Evolutionary conservation across 2,329 filamentous ascomycete species (phyloP).

Genomic region (Ophiocordyceps camponoti-saundersi): DNA sequence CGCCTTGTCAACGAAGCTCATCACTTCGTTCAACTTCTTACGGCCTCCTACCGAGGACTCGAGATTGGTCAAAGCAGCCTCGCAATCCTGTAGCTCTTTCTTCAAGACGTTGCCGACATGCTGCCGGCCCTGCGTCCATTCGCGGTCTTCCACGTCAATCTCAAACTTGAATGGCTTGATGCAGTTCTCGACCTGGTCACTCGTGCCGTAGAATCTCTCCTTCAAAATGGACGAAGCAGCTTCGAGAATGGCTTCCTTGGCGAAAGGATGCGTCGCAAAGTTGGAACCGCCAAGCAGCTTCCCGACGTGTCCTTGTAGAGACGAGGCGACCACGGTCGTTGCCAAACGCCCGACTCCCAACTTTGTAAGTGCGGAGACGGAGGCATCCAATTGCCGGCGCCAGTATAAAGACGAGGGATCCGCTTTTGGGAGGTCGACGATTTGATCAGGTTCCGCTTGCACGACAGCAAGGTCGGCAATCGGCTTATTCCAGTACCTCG

Average conservation of each 20-base stretch:
- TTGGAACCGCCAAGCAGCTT: slow-evolving; percentile 62
- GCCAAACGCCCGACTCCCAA: slow-evolving; percentile 84
- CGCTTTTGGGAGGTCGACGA: slow-evolving; percentile 68
- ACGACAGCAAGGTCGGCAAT: slow-evolving; percentile 62
- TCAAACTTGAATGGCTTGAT: slow-evolving; percentile 99
- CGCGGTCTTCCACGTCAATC: slow-evolving; percentile 80
- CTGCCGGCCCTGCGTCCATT: slow-evolving; percentile 75
- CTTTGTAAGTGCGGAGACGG: slow-evolving; percentile 78
- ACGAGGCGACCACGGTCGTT: slow-evolving; percentile 75
- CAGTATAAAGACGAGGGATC: slow-evolving; percentile 77
- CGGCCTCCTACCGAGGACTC: slow-evolving; percentile 66
- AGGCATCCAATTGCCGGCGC: slow-evolving; percentile 87
- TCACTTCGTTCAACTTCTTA: slow-evolving; percentile 76
- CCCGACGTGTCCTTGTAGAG: slow-evolving; percentile 76
- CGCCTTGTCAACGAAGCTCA: slow-evolving; percentile 79
- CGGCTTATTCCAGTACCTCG: slow-evolving; percentile 94
- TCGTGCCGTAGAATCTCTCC: slow-evolving; percentile 91
- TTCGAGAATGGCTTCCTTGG: slow-evolving; percentile 80
- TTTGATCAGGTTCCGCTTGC: slow-evolving; percentile 49
- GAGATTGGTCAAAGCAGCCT: slow-evolving; percentile 56
- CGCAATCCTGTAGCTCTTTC: slow-evolving; percentile 70
- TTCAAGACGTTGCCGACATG: slow-evolving; percentile 71
- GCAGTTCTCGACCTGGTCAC: slow-evolving; percentile 95
- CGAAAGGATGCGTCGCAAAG: slow-evolving; percentile 81
- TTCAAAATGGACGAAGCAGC: slow-evolving; percentile 81